Percentiles rank a stretch among this genome's conserved stretches.
These are phyloP conservation scores for Rusavskia elegans DNA, from an alignment of 495 filamentous ascomycete species.

Conservation along the genomic window DNA sequence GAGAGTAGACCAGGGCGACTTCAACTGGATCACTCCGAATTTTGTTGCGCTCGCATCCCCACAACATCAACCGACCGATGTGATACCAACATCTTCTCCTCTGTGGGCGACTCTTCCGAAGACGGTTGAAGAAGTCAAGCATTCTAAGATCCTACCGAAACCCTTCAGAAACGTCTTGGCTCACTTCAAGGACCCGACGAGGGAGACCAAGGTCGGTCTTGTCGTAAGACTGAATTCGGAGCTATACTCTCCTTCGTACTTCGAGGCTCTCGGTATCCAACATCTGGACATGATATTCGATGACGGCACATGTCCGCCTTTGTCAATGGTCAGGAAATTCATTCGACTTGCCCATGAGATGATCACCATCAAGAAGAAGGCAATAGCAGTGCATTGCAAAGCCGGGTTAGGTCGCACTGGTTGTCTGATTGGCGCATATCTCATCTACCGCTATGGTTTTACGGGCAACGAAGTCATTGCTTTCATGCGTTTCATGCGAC, in stretches of 20 bases:
- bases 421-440: conserved; percentile 90
- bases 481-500: conserved; percentile 98
- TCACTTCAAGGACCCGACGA: conserved; percentile 51
- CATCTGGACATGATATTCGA: conserved; percentile 99
- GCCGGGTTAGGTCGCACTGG: conserved; percentile 92
- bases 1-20: conserved; percentile 94
- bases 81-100: conserved; percentile 53
- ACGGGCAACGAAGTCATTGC: conserved; percentile 97
- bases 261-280: conserved; percentile 83
- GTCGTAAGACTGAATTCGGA: conserved; percentile 92
- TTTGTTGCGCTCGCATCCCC: conserved; percentile 96
- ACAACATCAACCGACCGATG: conserved; percentile 57
- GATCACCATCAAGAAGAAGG: conserved; percentile 72
- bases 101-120: conserved; percentile 56
- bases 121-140: conserved; percentile 46
- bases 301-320: conserved; percentile 85
- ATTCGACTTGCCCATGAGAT: conserved; percentile 89
- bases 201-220: conserved; percentile 60
- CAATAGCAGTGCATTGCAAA: conserved; percentile 96
- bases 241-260: conserved; percentile 88
- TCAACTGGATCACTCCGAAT: conserved; percentile 94
- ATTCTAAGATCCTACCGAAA: conserved; percentile 40
- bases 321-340: conserved; percentile 75
- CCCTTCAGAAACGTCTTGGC: conserved; percentile 90
- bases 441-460: conserved; percentile 97